Base-by-base conservation (phyloP, 257 asterid species). In the Solanum sejunctum region DNA sequence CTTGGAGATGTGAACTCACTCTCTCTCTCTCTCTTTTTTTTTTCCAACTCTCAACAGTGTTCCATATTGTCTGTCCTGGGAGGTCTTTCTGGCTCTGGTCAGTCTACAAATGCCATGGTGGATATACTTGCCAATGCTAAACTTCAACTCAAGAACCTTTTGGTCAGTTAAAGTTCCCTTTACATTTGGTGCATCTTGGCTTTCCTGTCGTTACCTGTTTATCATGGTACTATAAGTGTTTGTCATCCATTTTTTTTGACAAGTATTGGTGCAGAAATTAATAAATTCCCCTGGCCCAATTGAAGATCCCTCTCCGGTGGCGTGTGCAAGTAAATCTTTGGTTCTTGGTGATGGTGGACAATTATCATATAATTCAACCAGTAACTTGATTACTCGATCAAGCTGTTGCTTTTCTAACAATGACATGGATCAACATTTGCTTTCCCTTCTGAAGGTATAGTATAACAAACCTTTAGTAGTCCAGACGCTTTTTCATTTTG, bases 291-390 rank as follows among this genome's bases (percentile, higher is more conserved):
- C 88, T 89, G 91, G 96, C 86, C 96, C 94, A 86, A 89, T 91
- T 88, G 97, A 97, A 80, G 98, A 97, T 90, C 98, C 98, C 89
- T 91, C 99, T 85, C 97, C 92, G 8, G 80, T 88, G 85, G 94
- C 94, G 88, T 85, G 89, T 84, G 95, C 96, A 21, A 92, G 90
- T 90, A 92, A 89, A 84, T 88, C 89, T 85, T 86, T 90, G 89
- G 86, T 92, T 85, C 94, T 91, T 80, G 92, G 91, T 83, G 98
- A 94, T 86, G 80, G 89, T 86, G 98, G 97, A 58, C 86, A 58
- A 11, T 91, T 94, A 90, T 84, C 95, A 64, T 95, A 90, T 87
- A 92, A 93, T 88, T 85, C 93, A 77, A 95, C 98, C 63, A 90
- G 92, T 89, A 87, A 88, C 92, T 93, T 95, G 89, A 93, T 97